Evolutionary conservation across 2,329 filamentous ascomycete genomes (phyloP), one percentile per base, ranked within the genome.

Genomic region (Penicillium verrucosum): DNA sequence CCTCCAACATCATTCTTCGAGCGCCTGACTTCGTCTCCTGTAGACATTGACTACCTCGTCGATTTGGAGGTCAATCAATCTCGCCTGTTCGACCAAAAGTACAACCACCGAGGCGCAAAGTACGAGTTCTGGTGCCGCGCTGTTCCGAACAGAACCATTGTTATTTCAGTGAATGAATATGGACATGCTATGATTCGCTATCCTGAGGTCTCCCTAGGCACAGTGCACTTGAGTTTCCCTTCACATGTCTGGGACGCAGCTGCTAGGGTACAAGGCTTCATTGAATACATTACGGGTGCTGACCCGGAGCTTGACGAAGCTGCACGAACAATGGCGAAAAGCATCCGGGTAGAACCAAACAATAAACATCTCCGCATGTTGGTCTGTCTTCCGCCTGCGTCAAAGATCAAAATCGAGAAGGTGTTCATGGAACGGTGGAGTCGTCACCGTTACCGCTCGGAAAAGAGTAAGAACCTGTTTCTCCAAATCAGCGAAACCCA

Each of bases 71-170:
- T 7, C 54, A 58, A 53, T 54, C 56, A 4, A 12, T 48, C 21
- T 27, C 61, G 58, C 0, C 43, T 75, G 1, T 76, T 76, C 40
- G 65, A 71, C 18, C 51, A 64, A 14, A 54, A 62, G 0, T 63
- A 65, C 30, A 62, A 46, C 4, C 60, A 67, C 18, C 63, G 61
- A 34, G 55, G 53, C 9, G 57, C 76, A 5, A 61, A 50, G 5
- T 78, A 76, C 44, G 75, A 78, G 45, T 77, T 75, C 34, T 69
- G 75, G 32, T 78, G 76, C 50, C 66, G 66, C 21, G 70, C 66
- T 8, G 69, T 66, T 18, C 41, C 62, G 9, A 67, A 65, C n/a
- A 61, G 69, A 11, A 44, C 55, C 4, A 65, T 78, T 43, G 56
- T 75, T 9, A 63, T 77, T 5, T 61, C 57, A 1, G 60, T 78